Base-by-base conservation (phyloP, 2,329 filamentous ascomycete genomes). In the Aspergillus arachidicola region DNA sequence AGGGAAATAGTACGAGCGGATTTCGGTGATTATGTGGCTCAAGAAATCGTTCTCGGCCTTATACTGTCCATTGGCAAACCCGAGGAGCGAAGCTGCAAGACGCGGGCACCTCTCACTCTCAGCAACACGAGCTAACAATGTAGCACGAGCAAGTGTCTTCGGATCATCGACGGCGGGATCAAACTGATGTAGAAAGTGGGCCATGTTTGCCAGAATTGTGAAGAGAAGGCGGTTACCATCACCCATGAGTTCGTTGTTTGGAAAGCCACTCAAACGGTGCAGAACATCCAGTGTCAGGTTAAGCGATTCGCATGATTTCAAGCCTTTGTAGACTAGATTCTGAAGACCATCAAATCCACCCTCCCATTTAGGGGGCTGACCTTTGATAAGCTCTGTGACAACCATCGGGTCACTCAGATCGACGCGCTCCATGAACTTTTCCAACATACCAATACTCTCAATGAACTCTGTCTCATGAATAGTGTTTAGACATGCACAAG, bases 391-490 rank as follows among this genome's bases (percentile, higher is more conserved):
- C 53, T 91, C 81, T 26, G 86, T 83, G 45, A 94, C 85, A 4
- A 96, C 87, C 41, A 81, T 84, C 0, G 88, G 84, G 65, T 91
- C 88, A 53, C 86, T 85, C 51, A 99, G 85, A 75, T 99, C 91
- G 26, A 98, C 82, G 75, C 95, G 96, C 68, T 88, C 86, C 26
- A 99, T 80, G 41, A 96, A 88, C 72, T 91, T 91, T 63, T 96
- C 91, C 11, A 99, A 85, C 91, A 99, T 97, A 58, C 91, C 90
- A 14, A 97, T 83, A 26, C 92, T 93, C 75, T 97, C 95, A 65
- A 95, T 86, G 66, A 97, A 99, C 73, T 99, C 95, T 26, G 90
- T 87, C 78, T 99, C 96, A 68, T 98, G 96, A 72, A 98, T 96
- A 0, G 95, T 98, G 73, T 98, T 94, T 23, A 99, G 82, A 75